Evolutionary conservation across 2,329 filamentous ascomycete genomes (phyloP), one percentile per base, ranked within the genome.

Genomic region (Cercospora sojina): DNA sequence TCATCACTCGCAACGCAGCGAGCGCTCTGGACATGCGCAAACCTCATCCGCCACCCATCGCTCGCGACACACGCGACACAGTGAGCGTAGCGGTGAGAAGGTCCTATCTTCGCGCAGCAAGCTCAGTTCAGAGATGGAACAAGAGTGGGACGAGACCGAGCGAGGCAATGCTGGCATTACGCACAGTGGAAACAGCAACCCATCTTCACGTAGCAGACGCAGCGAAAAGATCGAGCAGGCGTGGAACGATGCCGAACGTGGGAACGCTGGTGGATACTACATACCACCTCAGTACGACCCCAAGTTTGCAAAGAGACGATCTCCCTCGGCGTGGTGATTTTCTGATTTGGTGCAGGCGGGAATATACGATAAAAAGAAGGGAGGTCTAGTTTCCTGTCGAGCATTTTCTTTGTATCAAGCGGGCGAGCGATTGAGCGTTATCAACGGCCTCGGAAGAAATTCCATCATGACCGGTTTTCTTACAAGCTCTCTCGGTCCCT

Each of bases 241-340:
- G 10, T 62, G 60, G 60, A n/a, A 62, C 41, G 31, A 62, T 20
- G 60, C 60, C 16, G 49, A 62, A 32, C 10, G 23, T 25, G 60
- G 47, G 29, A 18, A 23, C 18, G 60, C 60, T 35, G 60, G 60
- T 25, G 49, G 60, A n/a, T 62, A 62, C 31, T 62, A 62, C 29
- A 49, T 62, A 2, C 60, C 60, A 7, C 60, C 60, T 23, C 60
- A 62, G 47, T 62, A 62, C 49, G 60, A 62, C 13, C 35, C 23
- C 13, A 62, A 53, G 32, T 62, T 55, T 27, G 20, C 10, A 25
- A 38, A 43, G 18, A 43, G 18, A 51, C 23, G 7, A 27, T 20
- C 27, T 18, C 41, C 29, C 18, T 53, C 59, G 6, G 43, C 41
- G 6, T 47, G 59, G 59, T 62, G 13, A n/a, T 38, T 38, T 16